Base-by-base conservation (phyloP, 768 basidiomycete genomes). In the Obba rivulosa region DNA sequence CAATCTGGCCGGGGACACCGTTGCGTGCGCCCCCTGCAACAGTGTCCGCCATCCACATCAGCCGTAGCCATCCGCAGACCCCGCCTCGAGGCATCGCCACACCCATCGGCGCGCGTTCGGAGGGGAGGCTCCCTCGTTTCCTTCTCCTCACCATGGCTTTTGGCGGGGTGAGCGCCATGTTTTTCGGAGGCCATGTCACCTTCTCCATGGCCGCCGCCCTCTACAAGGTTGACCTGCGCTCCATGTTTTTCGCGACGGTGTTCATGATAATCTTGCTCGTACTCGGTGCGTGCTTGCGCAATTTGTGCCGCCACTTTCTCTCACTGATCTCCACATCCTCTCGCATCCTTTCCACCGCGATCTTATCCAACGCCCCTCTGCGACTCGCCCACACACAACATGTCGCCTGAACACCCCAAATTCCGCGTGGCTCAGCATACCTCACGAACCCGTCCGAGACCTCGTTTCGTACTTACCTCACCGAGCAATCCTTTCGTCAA, bases 401-500 rank as follows among this genome's bases (percentile, higher is more conserved):
- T 31, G 28, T 13, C 28, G 28, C 28, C 28, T 31, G 28, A 9
- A 5, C 28, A 13, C 28, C 28, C 28, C 5, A 31, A 31, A 5
- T 5, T 31, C 28, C 48, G 34, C 48, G 55, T 44, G 50, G 31
- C 39, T 38, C 71, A 97, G 95, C 94, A 41, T 92, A 92, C 73
- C 80, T 94, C 63, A 91, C 92, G 28, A 98, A 97, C 67, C 95
- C 95, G 20, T 83, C 86, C 48, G 93, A 97, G 68, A 83, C 83
- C 41, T 92, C 92, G 7, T 97, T 99, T 69, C 83, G 94, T 45
- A 76, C 92, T 17, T 94, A 91, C 70, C 83, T 98, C 57, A 98
- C 94, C n/a, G 93, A 96, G 62, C 89, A 90, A 62, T 94, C 92
- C 21, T 97, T 99, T 66, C 89, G 94, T 45, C 88, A 90, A 47